Evolutionary conservation across 2,329 filamentous ascomycete species (phyloP), one percentile per base, ranked within the genome.

Genomic region (Blastomyces percursus): DNA sequence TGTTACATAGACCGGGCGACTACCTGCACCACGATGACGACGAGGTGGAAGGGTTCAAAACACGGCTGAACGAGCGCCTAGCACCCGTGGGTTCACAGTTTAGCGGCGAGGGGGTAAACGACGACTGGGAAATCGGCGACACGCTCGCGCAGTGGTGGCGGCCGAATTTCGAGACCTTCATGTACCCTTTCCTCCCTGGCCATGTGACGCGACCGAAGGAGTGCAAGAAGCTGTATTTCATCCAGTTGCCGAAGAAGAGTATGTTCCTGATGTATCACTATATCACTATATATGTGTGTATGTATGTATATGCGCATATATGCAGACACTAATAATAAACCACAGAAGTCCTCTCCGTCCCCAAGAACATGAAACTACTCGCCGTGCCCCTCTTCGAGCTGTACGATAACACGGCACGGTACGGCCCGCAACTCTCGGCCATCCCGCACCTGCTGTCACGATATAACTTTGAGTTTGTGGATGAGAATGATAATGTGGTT

Each of bases 361-460:
- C 94, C 0, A 99, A 99, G 80, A 99, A 99, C 78, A 97, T 99
- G 94, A 99, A 99, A 75, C 86, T 99, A 30, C 87, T 99, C 50
- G 94, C 94, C 1, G 94, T 99, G 1, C 94, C 94, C 0, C 82
- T 99, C 0, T 97, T 97, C 77, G 94, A 99, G 78, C 85, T 99
- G 48, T 99, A 99, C 80, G 94, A 99, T 72, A 99, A 99, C 76
- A 96, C 91, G 0, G 89, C 88, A 14, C 83, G 94, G 64, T 99
- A 99, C 73, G 94, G 94, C 0, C 94, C 94, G 4, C 94, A 99
- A 74, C 85, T 99, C 19, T 96, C 92, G 1, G 94, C 94, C 0
- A 97, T 99, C 62, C 94, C 94, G 0, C 94, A 99, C 74, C 82
- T 97, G 4, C 84, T 99, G 12, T 96, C 91, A 66, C 84, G 91